These are phyloP conservation scores for Paecilomyces fulvus DNA, from an alignment of 2,329 filamentous ascomycete species.

Conservation along the genomic window DNA sequence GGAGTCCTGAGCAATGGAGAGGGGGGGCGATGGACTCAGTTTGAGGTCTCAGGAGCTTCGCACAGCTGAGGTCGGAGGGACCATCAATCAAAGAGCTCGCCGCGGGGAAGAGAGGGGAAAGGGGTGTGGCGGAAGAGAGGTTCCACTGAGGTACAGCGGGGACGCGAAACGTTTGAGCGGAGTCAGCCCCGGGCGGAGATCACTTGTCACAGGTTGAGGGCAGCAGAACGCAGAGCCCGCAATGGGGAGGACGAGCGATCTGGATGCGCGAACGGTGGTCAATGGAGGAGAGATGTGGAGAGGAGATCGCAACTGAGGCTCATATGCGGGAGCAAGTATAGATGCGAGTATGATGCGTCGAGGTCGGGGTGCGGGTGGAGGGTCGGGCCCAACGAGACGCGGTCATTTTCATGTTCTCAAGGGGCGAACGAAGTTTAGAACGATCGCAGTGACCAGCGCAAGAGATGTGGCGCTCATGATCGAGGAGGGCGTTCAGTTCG, in stretches of 20 bases:
- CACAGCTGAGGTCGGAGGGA: background rate
- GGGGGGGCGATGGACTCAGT: background rate
- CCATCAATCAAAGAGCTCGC: background rate
- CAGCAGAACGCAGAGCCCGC: conserved; percentile 2
- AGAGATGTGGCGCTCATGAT: background rate
- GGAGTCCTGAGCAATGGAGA: background rate
- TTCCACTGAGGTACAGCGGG: background rate
- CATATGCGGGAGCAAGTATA: background rate
- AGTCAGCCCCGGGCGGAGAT: background rate
- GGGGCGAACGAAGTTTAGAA: background rate
- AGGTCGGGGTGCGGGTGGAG: background rate
- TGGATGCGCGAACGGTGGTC: background rate
- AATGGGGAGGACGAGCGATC: conserved; percentile 3
- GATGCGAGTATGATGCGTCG: background rate
- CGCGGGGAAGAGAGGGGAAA: background rate
- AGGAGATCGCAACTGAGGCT: background rate
- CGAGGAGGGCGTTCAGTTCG: background rate
- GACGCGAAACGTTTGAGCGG: background rate
- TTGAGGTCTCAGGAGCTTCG: background rate
- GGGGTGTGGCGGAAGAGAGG: conserved; percentile 3
- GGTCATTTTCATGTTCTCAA: background rate
- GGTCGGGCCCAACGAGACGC: background rate
- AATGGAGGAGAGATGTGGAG: background rate
- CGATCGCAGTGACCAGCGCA: background rate
- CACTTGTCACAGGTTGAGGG: background rate